phyloP scores from a whole-genome alignment of 306 rosid genomes.

The Pachyrhizus erosus region DNA sequence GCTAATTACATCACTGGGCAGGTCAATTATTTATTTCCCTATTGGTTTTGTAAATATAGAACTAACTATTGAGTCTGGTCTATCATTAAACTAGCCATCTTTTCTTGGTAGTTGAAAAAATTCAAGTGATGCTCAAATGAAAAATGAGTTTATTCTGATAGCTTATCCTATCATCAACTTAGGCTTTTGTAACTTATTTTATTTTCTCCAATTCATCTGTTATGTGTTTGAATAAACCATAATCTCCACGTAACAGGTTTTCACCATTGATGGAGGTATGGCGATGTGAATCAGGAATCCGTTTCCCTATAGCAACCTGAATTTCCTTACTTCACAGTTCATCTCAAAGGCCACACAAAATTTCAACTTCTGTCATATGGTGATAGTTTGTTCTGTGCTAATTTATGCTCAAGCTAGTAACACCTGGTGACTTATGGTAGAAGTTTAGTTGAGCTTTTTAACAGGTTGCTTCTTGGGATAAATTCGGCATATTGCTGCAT shows the following conservation, averaged over 20 bases:
- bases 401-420: constrained; percentile 25
- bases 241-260: constrained; percentile 56
- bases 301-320: neutral
- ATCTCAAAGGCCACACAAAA: constrained; percentile 21
- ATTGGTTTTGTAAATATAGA: neutral
- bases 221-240: neutral
- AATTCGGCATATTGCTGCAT: constrained; percentile 32
- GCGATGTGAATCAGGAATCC: constrained; percentile 57
- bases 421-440: constrained; percentile 35
- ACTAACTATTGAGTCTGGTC: neutral
- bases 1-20: constrained; percentile 89
- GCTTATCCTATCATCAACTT: neutral
- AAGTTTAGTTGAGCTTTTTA: constrained; percentile 35
- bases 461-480: neutral
- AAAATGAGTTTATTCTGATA: neutral
- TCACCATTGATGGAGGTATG: constrained; percentile 87
- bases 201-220: neutral
- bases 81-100: neutral
- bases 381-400: constrained; percentile 30
- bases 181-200: neutral
- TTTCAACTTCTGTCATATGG: constrained; percentile 28
- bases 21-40: constrained; percentile 47
- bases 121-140: neutral
- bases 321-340: neutral
- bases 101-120: neutral